A percentile compares a stretch with the other conserved stretches of the same genome.
phyloP scores from a whole-genome alignment of 2,329 filamentous ascomycete species.

The Ophiostoma quercus region DNA sequence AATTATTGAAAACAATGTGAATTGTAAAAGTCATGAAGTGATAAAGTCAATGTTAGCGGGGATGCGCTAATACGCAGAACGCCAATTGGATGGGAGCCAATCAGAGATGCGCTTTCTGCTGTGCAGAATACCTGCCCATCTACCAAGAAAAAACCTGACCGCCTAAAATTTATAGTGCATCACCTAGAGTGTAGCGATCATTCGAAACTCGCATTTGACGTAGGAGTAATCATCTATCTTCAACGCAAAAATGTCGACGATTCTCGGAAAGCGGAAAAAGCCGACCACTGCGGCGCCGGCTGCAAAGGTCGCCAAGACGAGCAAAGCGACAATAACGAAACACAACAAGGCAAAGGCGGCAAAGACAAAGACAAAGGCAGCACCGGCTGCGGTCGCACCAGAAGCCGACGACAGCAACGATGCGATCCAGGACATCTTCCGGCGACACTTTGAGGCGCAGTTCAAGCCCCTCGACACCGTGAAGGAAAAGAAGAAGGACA shows the following conservation, averaged over 20 bases:
- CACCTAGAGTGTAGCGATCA: background rate
- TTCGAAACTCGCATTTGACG: no score
- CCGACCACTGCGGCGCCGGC: constrained; percentile 30
- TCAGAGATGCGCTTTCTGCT: background rate
- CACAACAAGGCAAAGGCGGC: constrained; percentile 42
- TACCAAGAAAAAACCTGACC: constrained; percentile 10
- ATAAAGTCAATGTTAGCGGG: background rate
- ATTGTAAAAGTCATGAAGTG: background rate
- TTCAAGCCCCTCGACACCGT: constrained; percentile 62
- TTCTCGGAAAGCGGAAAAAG: constrained; percentile 49
- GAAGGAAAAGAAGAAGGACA: background rate
- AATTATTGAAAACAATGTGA: background rate
- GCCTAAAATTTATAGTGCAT: constrained; percentile 18
- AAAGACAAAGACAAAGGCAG: constrained; percentile 5
- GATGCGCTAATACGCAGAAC: background rate
- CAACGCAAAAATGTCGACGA: constrained; percentile 37
- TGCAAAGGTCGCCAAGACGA: constrained; percentile 42
- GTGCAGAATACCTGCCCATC: background rate
- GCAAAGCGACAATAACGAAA: background rate
- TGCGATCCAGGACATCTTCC: constrained; percentile 69
- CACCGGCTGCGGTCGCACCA: background rate
- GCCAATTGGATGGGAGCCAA: background rate
- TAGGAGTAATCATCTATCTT: background rate
- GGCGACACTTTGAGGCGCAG: constrained; percentile 78
- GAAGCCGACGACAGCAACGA: constrained; percentile 34